A percentile compares a stretch with the other conserved stretches of the same genome.
Conservation (phyloP, 139 green algal genomes). For the Closterium sp. region DNA sequence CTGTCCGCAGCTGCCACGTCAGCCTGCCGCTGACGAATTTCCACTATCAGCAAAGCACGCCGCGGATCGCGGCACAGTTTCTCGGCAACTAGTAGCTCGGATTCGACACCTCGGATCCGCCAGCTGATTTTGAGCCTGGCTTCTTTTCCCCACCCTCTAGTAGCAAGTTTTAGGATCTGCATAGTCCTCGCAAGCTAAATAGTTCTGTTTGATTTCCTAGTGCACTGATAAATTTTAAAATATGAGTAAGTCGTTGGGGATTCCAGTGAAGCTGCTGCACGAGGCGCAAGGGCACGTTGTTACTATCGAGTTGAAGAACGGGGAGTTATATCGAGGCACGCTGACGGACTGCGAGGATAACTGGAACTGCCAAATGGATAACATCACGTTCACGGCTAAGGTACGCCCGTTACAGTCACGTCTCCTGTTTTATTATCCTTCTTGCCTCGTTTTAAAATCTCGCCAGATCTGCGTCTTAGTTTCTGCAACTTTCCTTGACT, state of each 20-base stretch:
- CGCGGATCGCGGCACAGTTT: not conserved
- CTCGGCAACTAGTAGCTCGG: not conserved
- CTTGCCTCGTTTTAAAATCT: too few relatives aligned
- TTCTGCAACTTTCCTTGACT: not conserved
- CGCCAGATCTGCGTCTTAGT: not conserved
- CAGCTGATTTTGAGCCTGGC: not conserved
- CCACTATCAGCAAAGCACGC: not conserved
- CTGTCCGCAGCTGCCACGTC: not conserved
- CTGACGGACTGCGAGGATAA: constrained; percentile 95
- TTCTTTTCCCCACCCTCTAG: not conserved
- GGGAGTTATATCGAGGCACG: constrained; percentile 92
- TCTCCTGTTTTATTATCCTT: not conserved
- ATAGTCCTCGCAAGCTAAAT: not conserved
- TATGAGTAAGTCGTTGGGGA: constrained; percentile 68
- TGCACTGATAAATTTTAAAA: not conserved
- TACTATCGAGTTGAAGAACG: constrained; percentile 95
- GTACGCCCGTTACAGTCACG: constrained; percentile 31
- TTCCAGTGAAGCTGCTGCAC: constrained; percentile 95
- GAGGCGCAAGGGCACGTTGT: constrained; percentile 94
- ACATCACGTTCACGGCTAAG: constrained; percentile 82
- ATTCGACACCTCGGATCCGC: not conserved
- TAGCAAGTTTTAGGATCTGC: not conserved
- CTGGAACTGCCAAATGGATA: constrained; percentile 96
- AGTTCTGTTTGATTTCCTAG: not conserved
- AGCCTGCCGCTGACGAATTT: not conserved